Evolutionary conservation across 805 yeast species (phyloP), one percentile per base, ranked within the genome.

Genomic region (Yamadazyma philogaea): DNA sequence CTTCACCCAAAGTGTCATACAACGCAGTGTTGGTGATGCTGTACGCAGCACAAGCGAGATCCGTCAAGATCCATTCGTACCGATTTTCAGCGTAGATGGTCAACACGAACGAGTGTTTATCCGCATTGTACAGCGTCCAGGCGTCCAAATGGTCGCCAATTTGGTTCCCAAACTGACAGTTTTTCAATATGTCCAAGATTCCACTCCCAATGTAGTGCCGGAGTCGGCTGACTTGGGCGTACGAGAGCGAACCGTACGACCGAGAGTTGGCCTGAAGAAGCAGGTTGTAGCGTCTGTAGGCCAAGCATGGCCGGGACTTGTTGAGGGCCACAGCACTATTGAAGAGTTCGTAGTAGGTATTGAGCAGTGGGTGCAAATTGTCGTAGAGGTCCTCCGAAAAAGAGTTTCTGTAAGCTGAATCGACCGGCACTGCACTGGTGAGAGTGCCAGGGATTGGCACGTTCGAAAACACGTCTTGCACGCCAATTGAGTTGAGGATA

Each of bases 141-240:
- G 53, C 20, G n/a, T 45, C 42, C 27, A 43, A 40, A 39, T 68
- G 71, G 32, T 50, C 44, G 26, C 51, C 46, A 35, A 60, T 58
- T 46, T 55, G 37, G 15, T 47, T 16, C 56, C 66, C 54, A 37
- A 58, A 41, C 44, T 56, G 54, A 44, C 45, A 45, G 32, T 42
- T 33, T 30, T 42, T 44, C 21, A 78, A 75, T 30, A 72, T 42
- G 36, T 49, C 45, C 49, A 26, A 55, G 48, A 43, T 49, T 17
- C 87, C 88, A n/a, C 81, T 60, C 4, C 86, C 88, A 24, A 79
- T 64, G 37, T 66, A 51, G 24, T 60, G 59, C 37, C 77, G 68
- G 42, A 78, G 64, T 19, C 55, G 46, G 15, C 69, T 67, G 15
- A 77, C 66, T 40, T 67, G 59, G 7, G 46, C 52, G 51, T 71